Evolutionary conservation across 257 asterid species (phyloP).

Genomic region (Przewalskia tangutica): DNA sequence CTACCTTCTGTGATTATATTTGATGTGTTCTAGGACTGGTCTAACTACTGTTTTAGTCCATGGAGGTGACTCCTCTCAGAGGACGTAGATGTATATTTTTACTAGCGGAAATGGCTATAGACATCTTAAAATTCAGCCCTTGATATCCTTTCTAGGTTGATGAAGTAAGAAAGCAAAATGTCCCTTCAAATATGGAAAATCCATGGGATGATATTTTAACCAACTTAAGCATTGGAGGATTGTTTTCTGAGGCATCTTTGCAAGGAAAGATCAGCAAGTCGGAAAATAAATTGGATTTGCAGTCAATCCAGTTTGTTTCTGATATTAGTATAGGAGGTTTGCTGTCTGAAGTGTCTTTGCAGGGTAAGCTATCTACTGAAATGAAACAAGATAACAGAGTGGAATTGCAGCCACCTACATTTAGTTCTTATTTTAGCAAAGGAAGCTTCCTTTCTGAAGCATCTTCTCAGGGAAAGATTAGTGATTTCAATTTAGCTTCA

Average conservation of each 20-base stretch:
- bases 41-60: not conserved
- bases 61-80: not conserved
- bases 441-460: constrained; percentile 53
- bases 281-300: constrained; percentile 27
- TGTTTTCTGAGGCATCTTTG: constrained; percentile 70
- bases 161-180: constrained; percentile 23
- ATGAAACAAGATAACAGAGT: constrained; percentile 5
- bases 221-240: constrained; percentile 76
- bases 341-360: constrained; percentile 68
- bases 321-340: constrained; percentile 65
- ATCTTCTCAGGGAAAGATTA: constrained; percentile 19
- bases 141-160: constrained; percentile 36
- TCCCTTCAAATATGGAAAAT: constrained; percentile 14
- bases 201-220: constrained; percentile 77
- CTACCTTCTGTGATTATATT: not conserved
- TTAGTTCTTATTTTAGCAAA: constrained; percentile 36
- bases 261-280: constrained; percentile 39
- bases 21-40: not conserved
- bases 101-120: constrained; percentile 8
- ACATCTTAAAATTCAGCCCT: not conserved
- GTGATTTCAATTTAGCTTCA: constrained; percentile 16
- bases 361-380: constrained; percentile 38
- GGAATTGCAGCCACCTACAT: constrained; percentile 26
- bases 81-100: not conserved
- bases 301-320: constrained; percentile 29